These are phyloP conservation scores for Tetraselmis striata DNA, from an alignment of 139 green algal species.

Conservation along the genomic window DNA sequence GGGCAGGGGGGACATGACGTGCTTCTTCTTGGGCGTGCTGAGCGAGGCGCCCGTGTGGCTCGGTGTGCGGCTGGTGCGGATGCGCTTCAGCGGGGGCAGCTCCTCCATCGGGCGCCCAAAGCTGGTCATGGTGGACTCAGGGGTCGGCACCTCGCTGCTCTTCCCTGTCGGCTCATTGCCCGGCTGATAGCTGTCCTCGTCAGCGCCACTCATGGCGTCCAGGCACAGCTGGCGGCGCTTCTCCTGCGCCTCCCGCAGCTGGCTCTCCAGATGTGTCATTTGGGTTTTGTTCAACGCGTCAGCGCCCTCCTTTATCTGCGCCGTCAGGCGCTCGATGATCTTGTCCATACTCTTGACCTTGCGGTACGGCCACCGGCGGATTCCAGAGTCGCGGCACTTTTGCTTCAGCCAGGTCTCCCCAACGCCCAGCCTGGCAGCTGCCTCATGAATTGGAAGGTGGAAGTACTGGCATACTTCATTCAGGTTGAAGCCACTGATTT, in stretches of 20 bases:
- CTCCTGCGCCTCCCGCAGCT: not conserved
- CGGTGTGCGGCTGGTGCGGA: not conserved
- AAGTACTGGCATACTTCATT: constrained; percentile 17
- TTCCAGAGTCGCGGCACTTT: constrained; percentile 52
- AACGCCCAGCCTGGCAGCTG: constrained; percentile 41
- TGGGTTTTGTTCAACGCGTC: not conserved
- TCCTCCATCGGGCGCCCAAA: no score
- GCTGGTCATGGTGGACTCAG: no score
- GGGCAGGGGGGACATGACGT: not conserved
- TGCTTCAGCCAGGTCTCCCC: constrained; percentile 61
- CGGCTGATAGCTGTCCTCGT: no score
- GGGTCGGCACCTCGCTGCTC: no score
- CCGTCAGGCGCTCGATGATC: constrained; percentile 43
- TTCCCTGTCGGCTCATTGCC: no score
- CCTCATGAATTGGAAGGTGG: constrained; percentile 55
- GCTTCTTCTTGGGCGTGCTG: no score
- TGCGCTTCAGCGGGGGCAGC: not conserved
- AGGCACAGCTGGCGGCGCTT: not conserved
- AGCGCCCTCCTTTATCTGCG: not conserved
- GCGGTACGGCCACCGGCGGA: constrained; percentile 56
- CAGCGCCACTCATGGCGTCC: not conserved
- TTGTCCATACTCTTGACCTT: constrained; percentile 51
- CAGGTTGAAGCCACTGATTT: not conserved
- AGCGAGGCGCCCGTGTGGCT: not conserved
- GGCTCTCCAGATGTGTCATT: not conserved